Base-by-base conservation (phyloP, 2,329 filamentous ascomycete genomes). In the Camillea tinctor region DNA sequence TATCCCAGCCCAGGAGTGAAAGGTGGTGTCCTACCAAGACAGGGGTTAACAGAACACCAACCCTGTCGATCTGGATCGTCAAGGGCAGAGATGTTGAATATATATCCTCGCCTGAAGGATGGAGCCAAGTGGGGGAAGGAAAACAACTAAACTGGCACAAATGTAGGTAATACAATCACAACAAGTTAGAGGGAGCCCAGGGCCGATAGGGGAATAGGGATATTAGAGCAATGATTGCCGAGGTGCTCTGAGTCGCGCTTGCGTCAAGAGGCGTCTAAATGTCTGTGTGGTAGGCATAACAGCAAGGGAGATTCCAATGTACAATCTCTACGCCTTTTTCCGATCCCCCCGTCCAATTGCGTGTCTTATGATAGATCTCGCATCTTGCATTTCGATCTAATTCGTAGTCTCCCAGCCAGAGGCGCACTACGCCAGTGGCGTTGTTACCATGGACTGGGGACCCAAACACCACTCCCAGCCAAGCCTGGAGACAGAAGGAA, bases 221-320 rank as follows among this genome's bases (percentile, higher is more conserved):
- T 68, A 67, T 71, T 66, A 68, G 66, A 67, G 60, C 55, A 65
- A 61, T 36, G 60, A 65, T 65, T 61, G 54, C 53, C 60, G 59
- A 64, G 57, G 54, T 40, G 55, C 52, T 56, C 62, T 62, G 60
- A 63, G 56, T 67, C 63, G 65, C 66, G 68, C 64, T 60, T 64
- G 57, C 56, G 63, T 61, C 59, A 57, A 61, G 56, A 58, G 62
- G 63, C 56, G 60, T 60, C 50, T 60, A 44, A 68, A 64, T 68
- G 66, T 66, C 69, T 73, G 66, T 70, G 66, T 64, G 68, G 64
- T 58, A 64, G 68, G 62, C 68, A 72, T 68, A 70, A 70, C 66
- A 71, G 68, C 62, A 71, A 73, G 71, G 69, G 69, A 64, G 66
- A 68, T 63, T 66, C 66, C 66, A 72, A 66, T 56, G 58, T 9